Base-by-base conservation (phyloP, 805 yeast genomes). In the Kodamaea fukazawae region DNA sequence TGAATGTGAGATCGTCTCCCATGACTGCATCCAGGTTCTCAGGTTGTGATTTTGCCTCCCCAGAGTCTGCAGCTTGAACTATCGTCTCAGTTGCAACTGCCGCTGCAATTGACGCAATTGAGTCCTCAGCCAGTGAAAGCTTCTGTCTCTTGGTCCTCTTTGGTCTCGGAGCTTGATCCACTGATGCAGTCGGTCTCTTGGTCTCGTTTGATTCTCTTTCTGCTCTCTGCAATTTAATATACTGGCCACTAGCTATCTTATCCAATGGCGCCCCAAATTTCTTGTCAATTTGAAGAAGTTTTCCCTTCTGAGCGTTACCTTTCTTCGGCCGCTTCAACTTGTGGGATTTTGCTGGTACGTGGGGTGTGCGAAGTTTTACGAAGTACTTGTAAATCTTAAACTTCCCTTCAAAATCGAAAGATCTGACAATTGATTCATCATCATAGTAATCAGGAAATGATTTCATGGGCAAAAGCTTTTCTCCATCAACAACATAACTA, bases 381-480 rank as follows among this genome's bases (percentile, higher is more conserved):
- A 54, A 66, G 49, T 84, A 80, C 29, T 95, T 67, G 58, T 77
- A 86, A 48, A 79, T 85, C 52, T 86, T 83, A 42, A 73, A 70
- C 47, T 88, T 79, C 0, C 95, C 95, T 43, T 78, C 80, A 48
- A 79, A 79, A 53, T 86, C 95, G 43, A 78, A 77, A 12, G 81
- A 80, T 45, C 84, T 71, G 0, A 83, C 71, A 9, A 87, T 63
- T 12, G 58, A 43, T 18, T 37, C 34, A 10, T 32, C 37, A 17
- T 51, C 55, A 40, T 60, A 60, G 9, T 55, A 53, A 40, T 64
- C 69, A 4, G 46, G 41, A 34, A 54, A 55, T 12, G 46, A 49
- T 36, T 58, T 62, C 20, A 53, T 42, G 4, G 60, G 57, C 33
- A 41, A 20, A 20, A 45, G 36, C 9, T 17, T 29, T 5, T 29